Evolutionary conservation across 495 filamentous ascomycete genomes (phyloP).

Genomic region (Terfezia boudieri): DNA sequence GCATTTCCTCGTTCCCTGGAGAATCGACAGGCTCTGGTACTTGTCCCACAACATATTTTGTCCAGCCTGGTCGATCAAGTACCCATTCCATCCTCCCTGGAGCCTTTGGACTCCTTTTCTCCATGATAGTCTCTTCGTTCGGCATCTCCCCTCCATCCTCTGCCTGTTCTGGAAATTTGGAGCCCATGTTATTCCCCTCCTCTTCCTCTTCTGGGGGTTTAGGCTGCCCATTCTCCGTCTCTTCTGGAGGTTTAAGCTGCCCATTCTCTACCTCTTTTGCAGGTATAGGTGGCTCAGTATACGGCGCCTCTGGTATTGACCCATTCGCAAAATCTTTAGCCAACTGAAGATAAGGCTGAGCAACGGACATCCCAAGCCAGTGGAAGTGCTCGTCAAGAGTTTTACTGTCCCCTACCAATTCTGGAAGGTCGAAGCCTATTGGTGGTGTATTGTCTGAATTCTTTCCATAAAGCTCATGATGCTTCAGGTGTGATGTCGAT

Average conservation of each 20-base stretch:
- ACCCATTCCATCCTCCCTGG: too few relatives aligned
- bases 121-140: too few relatives aligned
- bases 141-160: too few relatives aligned
- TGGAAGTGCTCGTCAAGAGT: conserved; percentile 90
- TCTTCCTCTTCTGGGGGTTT: too few relatives aligned
- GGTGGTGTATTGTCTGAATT: conserved; percentile 51
- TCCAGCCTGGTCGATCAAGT: conserved; percentile 53
- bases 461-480: conserved; percentile 79
- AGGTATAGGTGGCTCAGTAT: too few relatives aligned
- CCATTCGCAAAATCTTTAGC: conserved; percentile 49
- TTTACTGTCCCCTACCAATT: conserved; percentile 38
- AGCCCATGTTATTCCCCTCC: too few relatives aligned
- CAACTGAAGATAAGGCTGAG: conserved; percentile 60
- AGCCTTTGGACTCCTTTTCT: conserved; percentile 42
- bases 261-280: too few relatives aligned
- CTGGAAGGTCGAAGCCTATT: conserved; percentile 66
- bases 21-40: conserved; percentile 30
- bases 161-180: too few relatives aligned
- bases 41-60: conserved; percentile 40
- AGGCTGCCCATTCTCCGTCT: too few relatives aligned
- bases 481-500: conserved; percentile 58
- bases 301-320: conserved; percentile 46
- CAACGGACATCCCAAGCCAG: conserved; percentile 67
- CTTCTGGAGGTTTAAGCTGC: too few relatives aligned
- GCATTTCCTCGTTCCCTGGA: conserved; percentile 46